These are phyloP conservation scores for Aspergillus sp. DNA, from an alignment of 2,329 filamentous ascomycete genomes.

Conservation along the genomic window DNA sequence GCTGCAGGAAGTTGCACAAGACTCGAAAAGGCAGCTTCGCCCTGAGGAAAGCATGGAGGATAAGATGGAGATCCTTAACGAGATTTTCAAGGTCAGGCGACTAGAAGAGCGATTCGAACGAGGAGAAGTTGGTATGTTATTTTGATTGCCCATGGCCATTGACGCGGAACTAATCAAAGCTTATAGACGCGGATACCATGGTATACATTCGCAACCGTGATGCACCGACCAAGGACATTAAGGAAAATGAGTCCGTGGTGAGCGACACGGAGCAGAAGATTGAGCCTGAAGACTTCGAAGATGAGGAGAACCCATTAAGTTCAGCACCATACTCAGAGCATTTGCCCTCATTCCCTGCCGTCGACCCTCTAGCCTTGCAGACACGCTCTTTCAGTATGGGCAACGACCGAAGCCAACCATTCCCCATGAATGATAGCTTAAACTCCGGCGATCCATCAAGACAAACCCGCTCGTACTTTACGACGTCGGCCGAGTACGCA, in stretches of 20 bases:
- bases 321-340: conserved; percentile 28
- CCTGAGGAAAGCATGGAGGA: conserved; percentile 34
- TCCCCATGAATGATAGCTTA: conserved; percentile 31
- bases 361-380: conserved; percentile 23
- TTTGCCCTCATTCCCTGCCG: conserved; percentile 25
- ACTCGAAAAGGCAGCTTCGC: conserved; percentile 40
- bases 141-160: neutral
- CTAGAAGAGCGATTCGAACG: conserved; percentile 43
- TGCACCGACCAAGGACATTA: conserved; percentile 32
- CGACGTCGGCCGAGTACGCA: conserved; percentile 28
- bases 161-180: neutral
- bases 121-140: conserved; percentile 41
- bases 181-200: conserved; percentile 33
- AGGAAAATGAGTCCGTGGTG: conserved; percentile 29
- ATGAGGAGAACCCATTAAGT: conserved; percentile 28
- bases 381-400: conserved; percentile 23
- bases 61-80: conserved; percentile 39
- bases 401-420: conserved; percentile 20
- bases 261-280: conserved; percentile 23
- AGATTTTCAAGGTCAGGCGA: conserved; percentile 42
- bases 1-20: conserved; percentile 41
- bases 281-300: conserved; percentile 27
- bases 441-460: conserved; percentile 27
- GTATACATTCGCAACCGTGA: conserved; percentile 42
- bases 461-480: conserved; percentile 30